Conservation (phyloP, 257 asterid species). For the Fraxinus cuspidata region DNA sequence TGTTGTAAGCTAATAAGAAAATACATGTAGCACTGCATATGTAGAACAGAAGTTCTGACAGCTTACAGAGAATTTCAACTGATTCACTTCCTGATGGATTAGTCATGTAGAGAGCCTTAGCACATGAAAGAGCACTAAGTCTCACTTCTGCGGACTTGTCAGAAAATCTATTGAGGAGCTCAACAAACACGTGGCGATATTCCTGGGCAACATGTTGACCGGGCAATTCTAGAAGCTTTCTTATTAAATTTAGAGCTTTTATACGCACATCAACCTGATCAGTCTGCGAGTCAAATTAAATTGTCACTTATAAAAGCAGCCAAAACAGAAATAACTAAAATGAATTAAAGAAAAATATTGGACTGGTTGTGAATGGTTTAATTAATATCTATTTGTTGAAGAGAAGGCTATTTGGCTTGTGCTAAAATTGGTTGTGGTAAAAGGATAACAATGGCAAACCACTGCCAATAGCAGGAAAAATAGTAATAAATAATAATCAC, state of each 20-base stretch:
- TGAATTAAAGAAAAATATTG: slow-evolving; percentile 15
- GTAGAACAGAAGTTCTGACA: slow-evolving; percentile 15
- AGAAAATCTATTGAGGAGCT: slow-evolving; percentile 73
- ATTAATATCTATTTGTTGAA: background rate
- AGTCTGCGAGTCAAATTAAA: slow-evolving; percentile 57
- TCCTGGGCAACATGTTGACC: slow-evolving; percentile 59
- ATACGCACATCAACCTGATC: slow-evolving; percentile 94
- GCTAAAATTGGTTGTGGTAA: background rate
- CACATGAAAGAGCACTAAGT: slow-evolving; percentile 73
- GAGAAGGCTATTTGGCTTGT: background rate
- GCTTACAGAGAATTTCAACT: slow-evolving; percentile 68
- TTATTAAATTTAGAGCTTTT: slow-evolving; percentile 70
- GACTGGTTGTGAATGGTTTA: background rate
- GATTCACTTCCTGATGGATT: slow-evolving; percentile 59
- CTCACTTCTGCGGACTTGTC: slow-evolving; percentile 89
- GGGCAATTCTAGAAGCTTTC: slow-evolving; percentile 58
- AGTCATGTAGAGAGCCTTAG: slow-evolving; percentile 56
- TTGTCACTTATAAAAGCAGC: slow-evolving; percentile 28
- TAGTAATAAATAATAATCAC: too few species aligned
- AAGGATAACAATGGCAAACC: background rate
- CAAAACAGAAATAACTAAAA: slow-evolving; percentile 23
- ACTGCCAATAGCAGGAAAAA: background rate
- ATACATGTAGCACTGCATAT: slow-evolving; percentile 18
- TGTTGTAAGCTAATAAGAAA: slow-evolving; percentile 15
- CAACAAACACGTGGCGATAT: slow-evolving; percentile 57